Evolutionary conservation across 169 alveolate genomes (phyloP), one percentile per base, ranked within the genome.

Genomic region (Eimeria necatrix): DNA sequence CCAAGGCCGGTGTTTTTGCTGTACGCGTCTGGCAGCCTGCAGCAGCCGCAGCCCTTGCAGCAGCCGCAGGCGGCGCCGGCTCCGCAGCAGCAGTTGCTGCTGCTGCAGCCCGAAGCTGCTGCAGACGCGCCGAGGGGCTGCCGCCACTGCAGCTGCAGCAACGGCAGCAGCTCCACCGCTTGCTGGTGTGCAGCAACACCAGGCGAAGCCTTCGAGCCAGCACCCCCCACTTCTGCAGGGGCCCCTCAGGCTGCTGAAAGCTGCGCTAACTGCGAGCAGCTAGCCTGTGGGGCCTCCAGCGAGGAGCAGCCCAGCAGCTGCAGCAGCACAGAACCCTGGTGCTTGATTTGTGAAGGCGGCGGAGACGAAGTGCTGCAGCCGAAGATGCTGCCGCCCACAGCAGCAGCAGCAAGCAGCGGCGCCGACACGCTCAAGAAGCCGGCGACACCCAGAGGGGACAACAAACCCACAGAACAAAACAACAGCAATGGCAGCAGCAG

Each of bases 291-390:
- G 49, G 78, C 14, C 12, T 7, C 64, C 12, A 53, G 64, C 64
- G 64, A 53, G 12, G 64, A 68, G 78, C 78, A 68, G 78, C 78
- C 7, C 46, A 68, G 78, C 78, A 68, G 78, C 78, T n/a, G 78
- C 78, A n/a, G 78, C 78, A 68, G 78, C 78, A 68, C 49, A 32
- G 78, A 68, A 9, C 78, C n/a, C 78, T 68, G 78, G 78, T 68
- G 78, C 12, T n/a, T 68, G 46, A 68, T 68, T 20, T 68, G 78
- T 68, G 78, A 68, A 6, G 26, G 24, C 26, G 78, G n/a, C 8
- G 78, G 49, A 68, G 78, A 16, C 8, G 78, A 68, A 0, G 12
- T 68, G 78, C 78, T 22, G 78, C 78, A 68, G 48, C n/a, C 48
- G 7, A 22, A n/a, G n/a, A 20, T 22, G 14, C n/a, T n/a, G n/a